A percentile compares a stretch with the other conserved stretches of the same genome.
Evolutionary conservation across 768 basidiomycete species (phyloP).

Genomic region (Naganishia vaughanmartiniae): DNA sequence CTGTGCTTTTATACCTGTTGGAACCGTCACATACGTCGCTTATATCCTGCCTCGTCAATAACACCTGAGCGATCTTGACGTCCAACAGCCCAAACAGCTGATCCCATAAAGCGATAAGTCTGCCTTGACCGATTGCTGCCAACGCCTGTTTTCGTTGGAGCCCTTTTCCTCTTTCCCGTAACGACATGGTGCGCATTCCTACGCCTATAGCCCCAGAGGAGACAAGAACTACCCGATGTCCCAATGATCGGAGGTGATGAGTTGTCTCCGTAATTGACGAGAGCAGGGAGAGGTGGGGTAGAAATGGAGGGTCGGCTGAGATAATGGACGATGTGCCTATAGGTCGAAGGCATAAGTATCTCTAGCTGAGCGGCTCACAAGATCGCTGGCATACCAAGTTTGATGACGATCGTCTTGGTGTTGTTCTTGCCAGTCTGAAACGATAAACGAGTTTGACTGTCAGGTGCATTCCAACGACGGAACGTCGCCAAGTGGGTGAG

Average conservation of each 20-base stretch:
- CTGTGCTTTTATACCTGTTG: not conserved
- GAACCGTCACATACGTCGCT: constrained; percentile 68
- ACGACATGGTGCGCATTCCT: constrained; percentile 84
- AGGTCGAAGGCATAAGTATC: not conserved
- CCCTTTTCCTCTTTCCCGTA: constrained; percentile 74
- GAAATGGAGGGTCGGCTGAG: constrained; percentile 79
- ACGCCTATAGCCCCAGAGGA: constrained; percentile 98
- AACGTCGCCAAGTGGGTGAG: too few species aligned
- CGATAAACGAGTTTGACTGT: not conserved
- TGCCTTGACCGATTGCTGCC: constrained; percentile 93
- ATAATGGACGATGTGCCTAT: constrained; percentile 94
- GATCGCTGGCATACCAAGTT: constrained; percentile 60
- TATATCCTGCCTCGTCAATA: constrained; percentile 92
- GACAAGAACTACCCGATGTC: constrained; percentile 92
- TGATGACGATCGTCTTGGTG: constrained; percentile 70
- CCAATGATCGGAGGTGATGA: constrained; percentile 69
- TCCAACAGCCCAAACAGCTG: constrained; percentile 90
- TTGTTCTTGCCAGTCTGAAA: constrained; percentile 14
- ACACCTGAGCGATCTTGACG: constrained; percentile 91
- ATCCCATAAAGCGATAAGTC: constrained; percentile 94
- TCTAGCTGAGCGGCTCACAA: constrained; percentile 12
- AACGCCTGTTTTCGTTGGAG: constrained; percentile 93
- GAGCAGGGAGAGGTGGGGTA: constrained; percentile 83
- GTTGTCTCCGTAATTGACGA: constrained; percentile 88
- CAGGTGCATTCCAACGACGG: not conserved